Evolutionary conservation across 208 protist species (phyloP), one percentile per base, ranked within the genome.

Genomic region (Crithidia acanthocephali): DNA sequence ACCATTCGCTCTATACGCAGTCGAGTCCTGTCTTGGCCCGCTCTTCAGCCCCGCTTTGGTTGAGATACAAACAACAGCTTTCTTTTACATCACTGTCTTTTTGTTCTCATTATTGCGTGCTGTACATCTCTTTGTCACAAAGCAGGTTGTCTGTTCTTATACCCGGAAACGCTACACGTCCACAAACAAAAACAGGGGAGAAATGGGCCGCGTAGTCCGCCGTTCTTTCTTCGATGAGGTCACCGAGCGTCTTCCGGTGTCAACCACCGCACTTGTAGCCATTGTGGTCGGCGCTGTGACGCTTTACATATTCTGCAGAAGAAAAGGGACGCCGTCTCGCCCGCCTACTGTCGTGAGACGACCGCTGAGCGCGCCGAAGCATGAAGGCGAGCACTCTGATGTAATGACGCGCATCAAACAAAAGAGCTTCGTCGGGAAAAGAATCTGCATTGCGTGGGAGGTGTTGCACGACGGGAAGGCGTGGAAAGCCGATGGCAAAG

Each of bases 361-460:
- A 32, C 44, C 74, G 13, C 63, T 72, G 58, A 55, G 57, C 23
- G 52, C 59, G 58, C 58, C 70, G 15, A 79, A 74, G 65, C 59
- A 45, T 1, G 66, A 58, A 20, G 62, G 28, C 18, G 59, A 63
- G 55, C 40, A 42, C 18, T 32, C 30, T 25, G 73, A 75, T 28
- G 66, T 82, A 6, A 40, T 89, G 45, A 64, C 22, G 35, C 68
- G 55, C 33, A 76, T 93, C 44, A 81, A 72, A 45, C 51, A 79
- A 13, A 68, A 80, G 18, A 40, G 79, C 33, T 88, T 95, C 70
- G 48, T 79, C 22, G 86, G 82, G 1, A 72, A 65, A 22, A 84
- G 80, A 48, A 63, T 95, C 25, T 93, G 90, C 74, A 72, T 93
- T 56, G 78, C 79, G 5, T 92, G 85, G 84, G 90, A 95, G 40